These are phyloP conservation scores for Picea abies DNA, from an alignment of 83 land plant species.

Conservation along the genomic window DNA sequence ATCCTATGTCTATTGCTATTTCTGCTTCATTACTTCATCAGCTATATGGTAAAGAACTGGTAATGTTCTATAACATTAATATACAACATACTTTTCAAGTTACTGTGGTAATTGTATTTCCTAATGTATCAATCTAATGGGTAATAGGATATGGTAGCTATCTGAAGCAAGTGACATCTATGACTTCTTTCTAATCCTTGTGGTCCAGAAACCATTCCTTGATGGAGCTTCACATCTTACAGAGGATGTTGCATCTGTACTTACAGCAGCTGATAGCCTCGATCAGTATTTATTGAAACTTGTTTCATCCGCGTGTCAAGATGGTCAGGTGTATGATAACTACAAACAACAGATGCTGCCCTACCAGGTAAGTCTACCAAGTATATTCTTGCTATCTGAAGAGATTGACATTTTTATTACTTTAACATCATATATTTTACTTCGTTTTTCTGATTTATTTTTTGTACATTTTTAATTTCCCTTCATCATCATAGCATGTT, in stretches of 20 bases:
- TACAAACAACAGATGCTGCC: conserved; percentile 52
- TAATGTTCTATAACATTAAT: conserved; percentile 23
- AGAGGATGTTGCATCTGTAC: conserved; percentile 92
- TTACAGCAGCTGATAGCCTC: conserved; percentile 91
- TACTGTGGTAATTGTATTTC: neutral
- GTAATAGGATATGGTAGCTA: neutral
- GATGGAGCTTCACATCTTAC: conserved; percentile 88
- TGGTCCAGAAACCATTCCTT: conserved; percentile 88
- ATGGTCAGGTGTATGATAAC: conserved; percentile 39
- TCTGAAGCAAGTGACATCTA: neutral
- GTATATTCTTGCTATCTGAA: neutral
- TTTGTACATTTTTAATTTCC: neutral
- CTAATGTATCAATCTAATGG: neutral
- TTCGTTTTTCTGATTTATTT: neutral
- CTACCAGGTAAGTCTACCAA: conserved; percentile 57
- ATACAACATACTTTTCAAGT: neutral
- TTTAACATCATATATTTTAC: neutral
- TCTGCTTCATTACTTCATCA: conserved; percentile 86
- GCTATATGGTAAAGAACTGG: conserved; percentile 90
- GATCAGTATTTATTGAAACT: conserved; percentile 69
- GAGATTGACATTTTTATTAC: neutral
- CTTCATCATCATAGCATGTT: neutral
- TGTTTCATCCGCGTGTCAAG: conserved; percentile 54
- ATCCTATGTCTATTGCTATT: conserved; percentile 67
- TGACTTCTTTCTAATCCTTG: conserved; percentile 5